Evolutionary conservation across 129 eudicot genomes (phyloP), one percentile per base, ranked within the genome.

Genomic region (Helichrysum umbraculigerum): DNA sequence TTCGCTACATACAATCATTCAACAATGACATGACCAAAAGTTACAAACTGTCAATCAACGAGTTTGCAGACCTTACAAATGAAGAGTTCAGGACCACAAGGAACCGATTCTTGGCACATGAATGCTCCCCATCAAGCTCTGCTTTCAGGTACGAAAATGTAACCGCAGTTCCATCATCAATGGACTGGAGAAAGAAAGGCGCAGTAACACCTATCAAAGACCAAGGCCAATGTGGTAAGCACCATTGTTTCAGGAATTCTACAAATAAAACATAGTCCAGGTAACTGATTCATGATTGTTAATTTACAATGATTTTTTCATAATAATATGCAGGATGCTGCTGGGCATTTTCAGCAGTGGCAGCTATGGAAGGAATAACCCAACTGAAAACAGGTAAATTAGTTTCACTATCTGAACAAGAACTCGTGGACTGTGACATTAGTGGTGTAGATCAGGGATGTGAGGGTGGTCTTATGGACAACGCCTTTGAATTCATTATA

Each of bases 161-260:
- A 32, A 72, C 75, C 2, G 75, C 74, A 1, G 41, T 78, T 54
- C 74, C 74, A 35, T 54, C 79, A 28, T 71, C 79, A 20, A 67
- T 82, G 69, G 85, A 82, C 57, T 76, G 82, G 82, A 82, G 85
- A 78, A 76, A 71, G 75, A 82, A 82, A 73, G 85, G 85, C 21
- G 84, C 84, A 19, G 84, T 81, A 16, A 75, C 84, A 33, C 84
- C 84, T 59, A 14, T 81, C 60, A 82, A 82, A 76, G 76, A 82
- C 75, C 85, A 82, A 82, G 85, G 85, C 70, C 85, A 82, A 76
- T 82, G 81, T 35, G 81, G 81, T 82, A 81, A 60, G 78, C 62
- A 30, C 12, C 15, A 59, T 7, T 39, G 12, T 76, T 65, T 69
- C 51, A n/a, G 15, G 19, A 67, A 66, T 20, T 47, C 16, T 41